These are phyloP conservation scores for Fusarium nygamai DNA, from an alignment of 2,329 filamentous ascomycete species.

Conservation along the genomic window DNA sequence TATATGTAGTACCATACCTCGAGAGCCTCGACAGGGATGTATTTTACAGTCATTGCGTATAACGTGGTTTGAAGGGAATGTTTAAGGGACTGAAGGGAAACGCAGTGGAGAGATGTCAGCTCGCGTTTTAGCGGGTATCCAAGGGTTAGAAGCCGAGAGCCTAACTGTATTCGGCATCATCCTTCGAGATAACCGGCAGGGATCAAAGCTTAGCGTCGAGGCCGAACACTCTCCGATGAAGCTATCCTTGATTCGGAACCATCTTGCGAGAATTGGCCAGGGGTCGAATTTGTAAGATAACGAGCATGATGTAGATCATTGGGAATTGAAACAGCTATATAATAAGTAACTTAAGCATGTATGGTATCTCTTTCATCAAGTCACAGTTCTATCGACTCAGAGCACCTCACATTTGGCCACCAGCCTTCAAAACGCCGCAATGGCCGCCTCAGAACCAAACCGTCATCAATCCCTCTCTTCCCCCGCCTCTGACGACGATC, in stretches of 20 bases:
- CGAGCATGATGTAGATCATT: neutral
- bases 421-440: neutral
- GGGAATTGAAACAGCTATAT: neutral
- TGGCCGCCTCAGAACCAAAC: neutral
- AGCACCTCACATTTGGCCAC: accelerated
- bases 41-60: accelerated
- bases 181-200: neutral
- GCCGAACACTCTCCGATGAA: neutral
- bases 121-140: neutral
- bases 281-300: constrained; percentile 20
- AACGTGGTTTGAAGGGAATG: neutral
- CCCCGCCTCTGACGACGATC: neutral
- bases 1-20: neutral
- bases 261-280: neutral
- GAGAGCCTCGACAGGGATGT: neutral
- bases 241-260: neutral
- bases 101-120: neutral
- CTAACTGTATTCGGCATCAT: neutral
- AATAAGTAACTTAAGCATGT: neutral
- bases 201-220: too few relatives aligned
- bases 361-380: accelerated
- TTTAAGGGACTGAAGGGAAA: neutral
- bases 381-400: accelerated
- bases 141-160: neutral
- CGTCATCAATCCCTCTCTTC: neutral